Base-by-base conservation (phyloP, 2,329 filamentous ascomycete species). In the Ascochyta rabiei region DNA sequence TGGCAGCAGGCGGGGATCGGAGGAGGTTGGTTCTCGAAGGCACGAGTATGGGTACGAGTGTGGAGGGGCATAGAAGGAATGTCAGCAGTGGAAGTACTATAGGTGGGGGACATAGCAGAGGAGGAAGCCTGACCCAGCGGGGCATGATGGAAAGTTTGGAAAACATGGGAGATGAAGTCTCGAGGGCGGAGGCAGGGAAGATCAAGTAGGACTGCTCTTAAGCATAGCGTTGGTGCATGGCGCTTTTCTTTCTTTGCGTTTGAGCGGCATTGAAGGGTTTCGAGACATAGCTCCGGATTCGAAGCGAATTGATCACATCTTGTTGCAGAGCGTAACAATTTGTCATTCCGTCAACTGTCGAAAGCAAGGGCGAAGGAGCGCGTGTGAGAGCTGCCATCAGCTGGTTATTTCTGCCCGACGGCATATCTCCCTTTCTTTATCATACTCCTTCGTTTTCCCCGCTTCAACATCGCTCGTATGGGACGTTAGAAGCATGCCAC, bases 1-100 rank as follows among this genome's bases (percentile, higher is more conserved):
- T 69, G 19, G 65, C 64, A 2, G 56, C 60, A 28, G 61, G 62
- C 3, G 62, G 59, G 1, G 63, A 61, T 39, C 55, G 61, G 19
- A 56, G 58, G 30, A 60, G 61, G 34, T 42, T 47, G 28, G 52
- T 48, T 38, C 40, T 61, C 7, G 65, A 64, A 21, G 60, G 48
- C 37, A 38, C 38, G 6, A 51, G 38, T 2, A 49, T 49, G 7
- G 52, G 40, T 35, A 53, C 44, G 10, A 43, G 40, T 6, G 28
- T 33, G 26, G 16, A 57, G 8, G 56, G 61, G 10, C 65, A 68
- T 35, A 50, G 46, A 42, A 56, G 65, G 13, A 61, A 53, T 2
- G 53, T 58, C 7, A 67, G 65, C 46, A 53, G 52, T 7, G 57
- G 57, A 38, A 67, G 64, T 37, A 38, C 40, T 1, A 31, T 48